phyloP scores from a whole-genome alignment of 768 basidiomycete genomes.

The Kwoniella sp. region DNA sequence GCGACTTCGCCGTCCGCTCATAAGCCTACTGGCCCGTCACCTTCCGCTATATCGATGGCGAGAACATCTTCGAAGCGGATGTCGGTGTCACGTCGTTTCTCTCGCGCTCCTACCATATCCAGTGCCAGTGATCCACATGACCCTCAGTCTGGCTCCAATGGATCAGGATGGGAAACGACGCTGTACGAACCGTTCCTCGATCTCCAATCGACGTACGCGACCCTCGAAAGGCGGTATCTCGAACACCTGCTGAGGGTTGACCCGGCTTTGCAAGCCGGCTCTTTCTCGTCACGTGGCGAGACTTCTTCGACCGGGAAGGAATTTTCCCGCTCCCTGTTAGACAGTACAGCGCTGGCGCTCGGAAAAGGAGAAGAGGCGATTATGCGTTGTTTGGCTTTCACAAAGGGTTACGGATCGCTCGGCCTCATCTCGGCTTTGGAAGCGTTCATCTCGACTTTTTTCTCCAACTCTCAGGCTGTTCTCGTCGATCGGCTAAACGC shows the following conservation, averaged over 20 bases:
- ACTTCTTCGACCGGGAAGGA: slow-evolving; percentile 21
- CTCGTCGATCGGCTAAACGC: slow-evolving; percentile 7
- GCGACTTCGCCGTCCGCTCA: slow-evolving; percentile 19
- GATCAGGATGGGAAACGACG: slow-evolving; percentile 74
- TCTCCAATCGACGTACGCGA: slow-evolving; percentile 79
- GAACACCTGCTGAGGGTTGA: slow-evolving; percentile 44
- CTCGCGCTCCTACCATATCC: slow-evolving; percentile 29
- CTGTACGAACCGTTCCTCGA: slow-evolving; percentile 94
- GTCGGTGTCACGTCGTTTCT: slow-evolving; percentile 42
- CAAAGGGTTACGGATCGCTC: slow-evolving; percentile 80
- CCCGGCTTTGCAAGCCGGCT: slow-evolving; percentile 9
- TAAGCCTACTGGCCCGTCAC: slow-evolving; percentile 4
- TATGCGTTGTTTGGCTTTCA: slow-evolving; percentile 72
- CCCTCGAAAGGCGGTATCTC: slow-evolving; percentile 73
- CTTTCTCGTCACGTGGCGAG: neutral
- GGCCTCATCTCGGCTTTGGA: slow-evolving; percentile 77
- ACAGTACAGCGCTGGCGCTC: slow-evolving; percentile 74
- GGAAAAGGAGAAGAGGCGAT: slow-evolving; percentile 77
- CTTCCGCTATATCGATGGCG: slow-evolving; percentile 8
- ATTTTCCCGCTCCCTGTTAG: slow-evolving; percentile 65
- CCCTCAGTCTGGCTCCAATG: slow-evolving; percentile 3
- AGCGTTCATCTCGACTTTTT: slow-evolving; percentile 68
- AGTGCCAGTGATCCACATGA: neutral
- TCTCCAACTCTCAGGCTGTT: slow-evolving; percentile 51
- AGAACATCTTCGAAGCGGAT: slow-evolving; percentile 12